Evolutionary conservation across 257 asterid species (phyloP), one percentile per base, ranked within the genome.

Genomic region (Misopates orontium): DNA sequence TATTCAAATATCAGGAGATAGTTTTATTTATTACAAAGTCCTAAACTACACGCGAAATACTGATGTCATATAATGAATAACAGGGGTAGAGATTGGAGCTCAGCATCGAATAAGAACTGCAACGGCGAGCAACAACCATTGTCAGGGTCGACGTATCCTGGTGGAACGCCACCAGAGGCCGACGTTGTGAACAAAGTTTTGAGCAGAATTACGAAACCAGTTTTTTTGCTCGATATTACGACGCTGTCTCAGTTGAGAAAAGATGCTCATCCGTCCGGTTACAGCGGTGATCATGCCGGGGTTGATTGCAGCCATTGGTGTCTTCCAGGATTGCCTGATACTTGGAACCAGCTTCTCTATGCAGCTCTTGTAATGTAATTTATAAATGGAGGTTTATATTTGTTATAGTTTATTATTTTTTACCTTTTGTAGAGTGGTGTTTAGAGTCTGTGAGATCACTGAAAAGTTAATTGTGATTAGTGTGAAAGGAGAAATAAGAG

Each of bases 271-370:
- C 96, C 96, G 8, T 84, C 91, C 1, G 69, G 71, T 50, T 88
- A 86, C 25, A 73, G 95, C 1, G 91, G 90, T 0, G 76, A 52
- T 52, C 89, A 73, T 28, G 41, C 79, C 0, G 89, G 85, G 12
- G 77, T 74, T 3, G 96, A 88, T 61, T 88, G 96, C 79, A 85
- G 95, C 74, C 96, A 88, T 64, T 88, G 96, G 96, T 86, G 96
- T 71, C 86, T 88, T 7, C 95, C 96, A 1, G 96, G 96, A 11
- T 72, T 88, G 72, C 96, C 96, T 0, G 96, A 88, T 73, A 86
- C 95, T 1, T 88, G 96, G 96, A 88, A 88, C 69, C 92, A 86
- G 77, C 74, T 88, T 54, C 80, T 86, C 0, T 86, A 86, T 45
- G 90, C 96, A 50, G 80, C 91, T 56, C 85, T 86, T 23, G 77